These are phyloP conservation scores for Eucalyptus microcorys DNA, from an alignment of 345 rosid genomes.

Conservation along the genomic window DNA sequence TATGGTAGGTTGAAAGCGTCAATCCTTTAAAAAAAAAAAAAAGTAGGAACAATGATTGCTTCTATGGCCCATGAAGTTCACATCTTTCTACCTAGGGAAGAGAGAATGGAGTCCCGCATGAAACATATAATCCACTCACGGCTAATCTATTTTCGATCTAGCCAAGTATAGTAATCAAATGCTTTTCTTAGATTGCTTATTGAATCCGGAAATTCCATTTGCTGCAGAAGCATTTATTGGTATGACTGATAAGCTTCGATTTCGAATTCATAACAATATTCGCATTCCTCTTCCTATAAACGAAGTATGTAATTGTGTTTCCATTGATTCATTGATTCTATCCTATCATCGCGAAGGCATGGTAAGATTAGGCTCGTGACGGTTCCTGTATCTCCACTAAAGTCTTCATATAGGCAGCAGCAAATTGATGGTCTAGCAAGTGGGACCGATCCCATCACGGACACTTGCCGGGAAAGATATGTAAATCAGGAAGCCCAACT, in stretches of 20 bases:
- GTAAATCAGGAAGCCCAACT: background rate
- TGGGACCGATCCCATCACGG: background rate
- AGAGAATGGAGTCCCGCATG: background rate
- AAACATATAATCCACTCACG: background rate
- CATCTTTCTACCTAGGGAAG: background rate
- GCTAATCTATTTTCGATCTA: background rate
- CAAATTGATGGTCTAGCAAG: background rate
- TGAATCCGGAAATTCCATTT: background rate
- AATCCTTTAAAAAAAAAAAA: background rate
- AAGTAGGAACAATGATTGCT: background rate
- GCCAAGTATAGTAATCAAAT: background rate
- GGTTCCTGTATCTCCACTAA: background rate
- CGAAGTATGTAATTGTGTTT: background rate
- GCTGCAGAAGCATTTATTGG: background rate
- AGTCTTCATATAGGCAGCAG: background rate
- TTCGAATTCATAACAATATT: background rate
- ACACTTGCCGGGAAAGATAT: background rate
- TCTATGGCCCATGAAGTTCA: background rate
- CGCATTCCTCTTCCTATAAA: background rate
- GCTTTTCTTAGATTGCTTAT: background rate
- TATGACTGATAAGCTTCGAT: background rate
- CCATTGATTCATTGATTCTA: background rate
- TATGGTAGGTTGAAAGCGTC: background rate
- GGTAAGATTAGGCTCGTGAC: background rate
- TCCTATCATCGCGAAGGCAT: background rate